Conservation (phyloP, 2,329 filamentous ascomycete genomes). For the Epichloe scottii region DNA sequence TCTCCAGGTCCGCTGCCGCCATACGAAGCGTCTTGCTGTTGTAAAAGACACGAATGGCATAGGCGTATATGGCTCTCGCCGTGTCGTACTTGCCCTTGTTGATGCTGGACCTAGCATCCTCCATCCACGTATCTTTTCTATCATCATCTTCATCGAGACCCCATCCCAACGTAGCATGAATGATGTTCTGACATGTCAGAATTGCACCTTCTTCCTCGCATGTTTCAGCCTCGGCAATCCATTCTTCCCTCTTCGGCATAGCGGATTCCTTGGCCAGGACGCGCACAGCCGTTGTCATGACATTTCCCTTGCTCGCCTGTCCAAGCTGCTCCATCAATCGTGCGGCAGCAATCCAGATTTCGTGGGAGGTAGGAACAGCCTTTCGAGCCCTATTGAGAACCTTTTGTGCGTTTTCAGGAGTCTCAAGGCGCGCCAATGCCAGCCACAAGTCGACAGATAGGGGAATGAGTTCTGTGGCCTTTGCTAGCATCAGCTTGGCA, state of each 20-base stretch:
- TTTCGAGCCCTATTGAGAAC: slow-evolving; percentile 93
- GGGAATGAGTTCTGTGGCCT: slow-evolving; percentile 91
- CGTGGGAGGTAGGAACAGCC: slow-evolving; percentile 81
- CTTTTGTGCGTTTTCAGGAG: slow-evolving; percentile 81
- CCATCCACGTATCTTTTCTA: slow-evolving; percentile 88
- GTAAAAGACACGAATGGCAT: slow-evolving; percentile 78
- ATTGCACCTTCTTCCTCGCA: slow-evolving; percentile 87
- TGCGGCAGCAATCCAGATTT: slow-evolving; percentile 94
- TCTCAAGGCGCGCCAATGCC: slow-evolving; percentile 79
- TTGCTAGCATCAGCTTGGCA: slow-evolving; percentile 77
- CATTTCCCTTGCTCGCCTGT: slow-evolving; percentile 65
- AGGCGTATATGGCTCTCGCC: slow-evolving; percentile 84
- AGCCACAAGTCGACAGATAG: slow-evolving; percentile 92
- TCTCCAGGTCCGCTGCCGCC: slow-evolving; percentile 81
- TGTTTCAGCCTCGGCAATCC: slow-evolving; percentile 88
- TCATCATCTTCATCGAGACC: slow-evolving; percentile 92
- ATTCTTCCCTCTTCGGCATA: slow-evolving; percentile 95
- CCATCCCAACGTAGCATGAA: slow-evolving; percentile 87
- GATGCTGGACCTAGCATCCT: slow-evolving; percentile 77
- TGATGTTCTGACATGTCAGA: slow-evolving; percentile 77
- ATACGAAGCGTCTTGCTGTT: slow-evolving; percentile 83
- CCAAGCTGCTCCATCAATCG: slow-evolving; percentile 81
- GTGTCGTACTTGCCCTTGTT: slow-evolving; percentile 77
- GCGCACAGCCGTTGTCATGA: slow-evolving; percentile 90
- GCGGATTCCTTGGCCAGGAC: slow-evolving; percentile 81